Evolutionary conservation across 108 stramenopile species (phyloP), one percentile per base, ranked within the genome.

Genomic region (Discostella stelligeroides): DNA sequence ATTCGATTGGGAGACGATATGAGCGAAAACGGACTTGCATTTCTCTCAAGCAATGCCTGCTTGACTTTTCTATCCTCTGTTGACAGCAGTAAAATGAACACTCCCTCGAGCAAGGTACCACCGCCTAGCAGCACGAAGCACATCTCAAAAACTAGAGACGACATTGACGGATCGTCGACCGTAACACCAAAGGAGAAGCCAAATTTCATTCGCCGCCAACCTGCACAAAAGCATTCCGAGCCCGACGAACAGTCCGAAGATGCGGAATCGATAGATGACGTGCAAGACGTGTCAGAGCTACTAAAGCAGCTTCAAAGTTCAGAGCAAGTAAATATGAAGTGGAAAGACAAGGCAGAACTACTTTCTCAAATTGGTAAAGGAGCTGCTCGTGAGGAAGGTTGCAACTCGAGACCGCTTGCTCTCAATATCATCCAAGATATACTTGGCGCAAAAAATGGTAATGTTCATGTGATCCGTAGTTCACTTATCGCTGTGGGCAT

Each of bases 1-100:
- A 80, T 86, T 50, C 54, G 86, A 15, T 70, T 86, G 45, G 86
- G 86, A 2, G 86, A 86, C 63, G 86, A 86, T 60, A 86, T 86
- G 86, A 68, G 81, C 20, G 68, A 66, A 42, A 84, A 86, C 64
- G 86, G 86, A 7, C 56, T 79, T 47, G 83, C 77, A 20, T 86
- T 86, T 48, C 56, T 86, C 53, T 84, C 83, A 18, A 70, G 66
- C 53, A 73, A 86, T 55, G 81, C 66, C 1, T 86, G 82, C 67
- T 55, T 41, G 25, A 73, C 79, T 20, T 86, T 86, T 70, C 58
- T 86, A 23, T 76, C 64, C 64, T 62, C 75, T 2, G 66, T 64
- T 24, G 38, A 20, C 0, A 56, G 8, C 42, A 74, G 48, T 23
- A 75, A 37, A 24, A 59, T n/a, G 48, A 59, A 29, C 28, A 20